A percentile compares a stretch with the other conserved stretches of the same genome.
phyloP scores from a whole-genome alignment of 768 basidiomycete genomes.

The Pleurotus ostreatus region DNA sequence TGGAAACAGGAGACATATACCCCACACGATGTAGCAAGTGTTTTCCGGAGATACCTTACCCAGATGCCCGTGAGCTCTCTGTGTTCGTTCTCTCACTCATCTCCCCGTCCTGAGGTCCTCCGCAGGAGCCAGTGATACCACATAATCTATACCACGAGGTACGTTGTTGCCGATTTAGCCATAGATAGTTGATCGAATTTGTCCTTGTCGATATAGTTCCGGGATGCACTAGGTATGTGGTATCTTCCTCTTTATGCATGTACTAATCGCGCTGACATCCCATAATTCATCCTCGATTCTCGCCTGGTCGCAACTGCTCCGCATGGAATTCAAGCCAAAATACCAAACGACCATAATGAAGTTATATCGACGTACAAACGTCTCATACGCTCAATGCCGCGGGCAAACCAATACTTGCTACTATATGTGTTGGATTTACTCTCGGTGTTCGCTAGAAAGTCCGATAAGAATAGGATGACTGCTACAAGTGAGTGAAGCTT shows the following conservation, averaged over 20 bases:
- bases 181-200: conserved; percentile 12
- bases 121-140: conserved; percentile 92
- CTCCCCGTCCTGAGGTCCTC: neutral
- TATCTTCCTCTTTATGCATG: neutral
- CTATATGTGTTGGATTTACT: conserved; percentile 95
- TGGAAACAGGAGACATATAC: conserved; percentile 86
- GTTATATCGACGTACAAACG: conserved; percentile 78
- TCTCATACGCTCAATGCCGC: conserved; percentile 81
- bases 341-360: conserved; percentile 64
- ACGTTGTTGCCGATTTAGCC: conserved; percentile 29
- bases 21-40: conserved; percentile 96
- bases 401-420: conserved; percentile 90
- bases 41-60: conserved; percentile 92
- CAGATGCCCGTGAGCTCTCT: conserved; percentile 80
- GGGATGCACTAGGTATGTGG: conserved; percentile 65
- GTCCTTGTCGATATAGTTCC: conserved; percentile 48
- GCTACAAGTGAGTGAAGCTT: conserved; percentile 67
- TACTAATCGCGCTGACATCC: neutral
- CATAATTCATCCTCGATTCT: neutral
- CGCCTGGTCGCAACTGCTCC: conserved; percentile 10
- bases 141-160: conserved; percentile 85
- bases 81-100: conserved; percentile 8
- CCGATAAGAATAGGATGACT: conserved; percentile 93
- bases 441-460: conserved; percentile 89
- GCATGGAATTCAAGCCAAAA: conserved; percentile 43